These are phyloP conservation scores for Capsicum chinense DNA, from an alignment of 257 asterid genomes.

Conservation along the genomic window DNA sequence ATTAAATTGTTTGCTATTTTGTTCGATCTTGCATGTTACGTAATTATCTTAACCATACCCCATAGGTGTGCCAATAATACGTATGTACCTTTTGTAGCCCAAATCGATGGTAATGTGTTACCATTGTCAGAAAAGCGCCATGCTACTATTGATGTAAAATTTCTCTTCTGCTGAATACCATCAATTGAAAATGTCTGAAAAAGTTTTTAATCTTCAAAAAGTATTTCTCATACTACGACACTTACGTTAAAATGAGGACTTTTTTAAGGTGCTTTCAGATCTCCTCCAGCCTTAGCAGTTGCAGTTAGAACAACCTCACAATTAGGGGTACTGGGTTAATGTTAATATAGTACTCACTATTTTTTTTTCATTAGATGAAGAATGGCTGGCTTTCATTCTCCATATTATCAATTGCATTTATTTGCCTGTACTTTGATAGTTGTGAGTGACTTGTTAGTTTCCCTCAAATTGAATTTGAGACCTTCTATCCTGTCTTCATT, in stretches of 20 bases:
- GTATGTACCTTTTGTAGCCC: neutral
- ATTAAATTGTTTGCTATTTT: neutral
- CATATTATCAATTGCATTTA: neutral
- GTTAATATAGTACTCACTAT: neutral
- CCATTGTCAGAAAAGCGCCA: neutral
- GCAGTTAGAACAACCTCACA: constrained; percentile 8
- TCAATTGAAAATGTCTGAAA: neutral
- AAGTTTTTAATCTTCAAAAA: neutral
- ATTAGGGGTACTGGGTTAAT: neutral
- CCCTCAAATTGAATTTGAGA: neutral
- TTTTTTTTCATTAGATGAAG: neutral
- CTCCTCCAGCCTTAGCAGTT: neutral
- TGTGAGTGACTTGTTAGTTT: neutral
- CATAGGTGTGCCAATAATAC: neutral
- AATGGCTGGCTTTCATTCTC: neutral
- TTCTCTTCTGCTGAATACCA: neutral
- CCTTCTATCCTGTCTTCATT: neutral
- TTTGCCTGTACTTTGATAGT: constrained; percentile 15
- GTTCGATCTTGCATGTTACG: neutral
- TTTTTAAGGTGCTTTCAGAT: neutral
- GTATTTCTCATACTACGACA: neutral
- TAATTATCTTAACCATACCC: neutral
- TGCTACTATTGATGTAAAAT: neutral
- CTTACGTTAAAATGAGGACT: neutral
- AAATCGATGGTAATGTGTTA: neutral